A percentile compares a stretch with the other conserved stretches of the same genome.
phyloP scores from a whole-genome alignment of 2,329 filamentous ascomycete species.

The Xylaria hypoxylon region DNA sequence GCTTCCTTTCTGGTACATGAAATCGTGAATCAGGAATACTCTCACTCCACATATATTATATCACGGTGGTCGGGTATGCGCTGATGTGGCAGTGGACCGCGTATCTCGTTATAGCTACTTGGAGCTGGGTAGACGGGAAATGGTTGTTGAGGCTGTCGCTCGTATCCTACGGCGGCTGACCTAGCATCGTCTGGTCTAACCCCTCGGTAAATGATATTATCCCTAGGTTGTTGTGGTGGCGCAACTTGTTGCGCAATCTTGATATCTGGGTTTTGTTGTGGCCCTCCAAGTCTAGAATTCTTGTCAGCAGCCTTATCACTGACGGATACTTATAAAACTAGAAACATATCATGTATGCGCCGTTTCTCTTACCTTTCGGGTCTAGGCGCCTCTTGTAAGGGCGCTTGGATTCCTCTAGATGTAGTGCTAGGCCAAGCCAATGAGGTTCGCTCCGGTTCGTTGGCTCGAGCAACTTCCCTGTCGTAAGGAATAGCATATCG shows the following conservation, averaged over 20 bases:
- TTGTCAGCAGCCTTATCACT: conserved; percentile 35
- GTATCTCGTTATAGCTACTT: conserved; percentile 38
- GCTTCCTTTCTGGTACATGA: background rate
- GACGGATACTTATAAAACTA: background rate
- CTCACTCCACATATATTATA: conserved; percentile 45
- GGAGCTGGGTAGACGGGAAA: conserved; percentile 40
- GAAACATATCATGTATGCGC: background rate
- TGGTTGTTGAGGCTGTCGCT: conserved; percentile 35
- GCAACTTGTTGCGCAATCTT: conserved; percentile 14
- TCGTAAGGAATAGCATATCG: conserved; percentile 26
- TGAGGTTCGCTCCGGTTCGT: conserved; percentile 31
- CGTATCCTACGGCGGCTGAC: conserved; percentile 35
- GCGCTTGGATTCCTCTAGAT: conserved; percentile 30
- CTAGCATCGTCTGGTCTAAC: conserved; percentile 17
- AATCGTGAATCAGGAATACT: background rate
- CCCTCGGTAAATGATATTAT: conserved; percentile 28
- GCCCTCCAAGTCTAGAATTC: conserved; percentile 33
- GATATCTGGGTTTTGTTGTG: conserved; percentile 16
- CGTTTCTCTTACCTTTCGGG: conserved; percentile 44
- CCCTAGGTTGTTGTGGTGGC: conserved; percentile 16
- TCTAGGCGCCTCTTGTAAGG: conserved; percentile 27
- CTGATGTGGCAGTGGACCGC: conserved; percentile 36
- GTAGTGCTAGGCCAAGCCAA: conserved; percentile 32
- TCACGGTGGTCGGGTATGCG: conserved; percentile 39
- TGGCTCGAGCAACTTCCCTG: conserved; percentile 34